Evolutionary conservation across 2,329 filamentous ascomycete genomes (phyloP), one percentile per base, ranked within the genome.

Genomic region (Aspergillus awamori): DNA sequence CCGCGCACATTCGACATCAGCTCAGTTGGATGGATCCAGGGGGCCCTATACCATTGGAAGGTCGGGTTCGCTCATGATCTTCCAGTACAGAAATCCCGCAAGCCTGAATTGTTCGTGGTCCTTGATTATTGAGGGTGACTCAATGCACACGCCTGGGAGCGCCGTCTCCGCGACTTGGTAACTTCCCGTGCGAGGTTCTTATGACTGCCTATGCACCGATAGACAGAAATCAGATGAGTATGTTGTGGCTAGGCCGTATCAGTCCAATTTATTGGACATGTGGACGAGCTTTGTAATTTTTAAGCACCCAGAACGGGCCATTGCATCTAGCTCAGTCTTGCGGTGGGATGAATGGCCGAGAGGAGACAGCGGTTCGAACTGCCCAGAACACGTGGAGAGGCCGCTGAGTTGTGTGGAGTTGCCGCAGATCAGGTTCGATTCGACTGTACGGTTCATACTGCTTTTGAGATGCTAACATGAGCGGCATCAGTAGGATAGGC

Each of bases 361-460:
- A 17, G 45, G 6, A 17, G 24, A 26, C 13, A 24, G 8, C 45
- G n/a, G 13, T 30, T 28, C 5, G 7, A 11, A 11, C 45, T 49
- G 24, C 45, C 24, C 24, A 8, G 45, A 22, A 28, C 22, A 49
- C 8, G 5, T 24, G 24, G 45, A 15, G 6, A 49, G 13, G 17
- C 2, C 22, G 4, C 13, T 17, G 26, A 30, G 7, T 5, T 28
- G 17, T n/a, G 11, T 24, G 22, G 45, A 49, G 45, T 30, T 77
- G 1, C 80, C 80, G 60, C 82, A 82, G 15, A 82, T 69, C 77
- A 83, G 82, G 59, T 81, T 77, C 55, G 83, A 55, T 33, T 83
- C 81, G 1, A 76, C 75, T 0, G 33, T 36, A 36, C 5, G 13
- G 1, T 36, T 6, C 11, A 36, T 36, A 13, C 33, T 36, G 33